Percentiles rank a stretch among this genome's conserved stretches.
These are phyloP conservation scores for Colletotrichum godetiae DNA, from an alignment of 2,329 filamentous ascomycete species.

Conservation along the genomic window DNA sequence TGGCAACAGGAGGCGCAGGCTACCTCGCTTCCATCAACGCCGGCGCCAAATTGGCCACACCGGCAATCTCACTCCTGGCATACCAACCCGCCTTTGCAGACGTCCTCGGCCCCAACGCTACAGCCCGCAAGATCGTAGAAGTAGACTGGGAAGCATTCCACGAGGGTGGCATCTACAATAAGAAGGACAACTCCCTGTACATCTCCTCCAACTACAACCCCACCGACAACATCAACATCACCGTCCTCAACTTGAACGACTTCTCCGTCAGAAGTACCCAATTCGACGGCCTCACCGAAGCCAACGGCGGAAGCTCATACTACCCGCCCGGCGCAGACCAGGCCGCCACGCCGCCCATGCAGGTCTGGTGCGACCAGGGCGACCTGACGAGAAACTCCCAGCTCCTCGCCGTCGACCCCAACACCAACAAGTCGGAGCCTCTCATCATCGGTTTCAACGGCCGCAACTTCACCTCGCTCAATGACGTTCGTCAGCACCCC, in stretches of 20 bases:
- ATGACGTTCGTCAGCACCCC: slow-evolving; percentile 56
- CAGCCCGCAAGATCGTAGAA: slow-evolving; percentile 32
- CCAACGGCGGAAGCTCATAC: slow-evolving; percentile 39
- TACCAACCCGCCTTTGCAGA: slow-evolving; percentile 29
- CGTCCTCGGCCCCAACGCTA: slow-evolving; percentile 29
- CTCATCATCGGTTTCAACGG: slow-evolving; percentile 30
- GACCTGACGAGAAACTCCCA: slow-evolving; percentile 26
- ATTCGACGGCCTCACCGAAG: slow-evolving; percentile 37
- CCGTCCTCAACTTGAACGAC: slow-evolving; percentile 38
- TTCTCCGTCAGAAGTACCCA: slow-evolving; percentile 36
- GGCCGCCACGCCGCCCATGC: slow-evolving; percentile 36
- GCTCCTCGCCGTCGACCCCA: slow-evolving; percentile 34
- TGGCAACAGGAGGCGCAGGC: slow-evolving; percentile 32
- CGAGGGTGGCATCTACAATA: slow-evolving; percentile 37
- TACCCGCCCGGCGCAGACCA: slow-evolving; percentile 35
- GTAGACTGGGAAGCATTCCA: slow-evolving; percentile 35
- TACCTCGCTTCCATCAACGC: slow-evolving; percentile 34
- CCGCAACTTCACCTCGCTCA: slow-evolving; percentile 57
- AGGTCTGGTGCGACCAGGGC: slow-evolving; percentile 37
- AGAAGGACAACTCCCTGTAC: slow-evolving; percentile 34
- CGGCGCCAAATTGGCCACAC: slow-evolving; percentile 13
- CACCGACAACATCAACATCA: slow-evolving; percentile 36
- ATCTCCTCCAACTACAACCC: slow-evolving; percentile 34
- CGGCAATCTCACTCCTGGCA: slow-evolving; percentile 29
- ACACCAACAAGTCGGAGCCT: slow-evolving; percentile 37